Base-by-base conservation (phyloP, 129 eudicot species). In the Tagetes patula region DNA sequence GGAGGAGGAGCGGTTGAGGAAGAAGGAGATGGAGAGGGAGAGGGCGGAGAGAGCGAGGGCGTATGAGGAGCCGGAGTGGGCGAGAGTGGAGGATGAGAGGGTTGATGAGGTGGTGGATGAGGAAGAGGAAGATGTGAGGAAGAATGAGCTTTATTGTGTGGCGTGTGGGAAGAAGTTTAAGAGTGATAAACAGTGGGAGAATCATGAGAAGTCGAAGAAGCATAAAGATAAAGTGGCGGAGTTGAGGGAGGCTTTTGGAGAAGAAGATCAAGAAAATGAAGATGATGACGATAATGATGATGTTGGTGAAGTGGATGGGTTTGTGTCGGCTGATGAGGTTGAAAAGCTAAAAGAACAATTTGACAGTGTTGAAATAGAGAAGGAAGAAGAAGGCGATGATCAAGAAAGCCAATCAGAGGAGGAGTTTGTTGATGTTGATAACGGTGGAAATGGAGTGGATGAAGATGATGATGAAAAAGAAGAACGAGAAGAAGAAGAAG, bases 161-260 rank as follows among this genome's bases (percentile, higher is more conserved):
- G 94, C 71, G 13, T 94, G 99, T 77, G 85, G 91, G 83, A 94
- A 90, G 94, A 94, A 94, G 91, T 94, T 94, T 65, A 94, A 88
- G 78, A 90, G 94, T 48, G 99, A 94, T 55, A 94, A 94, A 77
- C 99, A 94, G 47, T 94, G 99, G 99, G 88, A 84, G 82, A 94
- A 94, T 81, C 99, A 94, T 30, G 99, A 94, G 87, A 93, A 90
- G 82, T 90, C 97, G 4, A 94, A 90, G 83, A 94, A 94, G 76
- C 99, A 94, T 69, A 90, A 90, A 76, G 97, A 94, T 76, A 94
- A 85, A 79, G 91, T 90, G 68, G 97, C 91, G 1, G 96, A 90
- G 72, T 73, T 90, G 83, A 86, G 85, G 80, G 88, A 90, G 71
- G 89, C 89, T 42, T 90, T 86, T 47, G 77, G 65, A 13, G 87